Evolutionary conservation across 176 grass and related monocot genomes (phyloP).

Genomic region (Bromus sterilis): DNA sequence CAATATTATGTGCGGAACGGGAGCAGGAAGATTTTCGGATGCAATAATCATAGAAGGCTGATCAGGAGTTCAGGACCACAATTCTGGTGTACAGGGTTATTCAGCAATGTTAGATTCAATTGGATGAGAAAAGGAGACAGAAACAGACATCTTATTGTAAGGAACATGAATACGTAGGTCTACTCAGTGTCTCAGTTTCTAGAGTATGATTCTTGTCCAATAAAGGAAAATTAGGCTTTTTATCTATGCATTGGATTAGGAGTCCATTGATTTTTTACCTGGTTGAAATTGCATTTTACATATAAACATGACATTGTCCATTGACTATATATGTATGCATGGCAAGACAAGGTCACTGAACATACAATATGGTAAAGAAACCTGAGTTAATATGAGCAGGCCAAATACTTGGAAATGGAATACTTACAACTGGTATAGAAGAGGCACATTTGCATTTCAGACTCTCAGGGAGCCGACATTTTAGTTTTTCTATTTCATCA

Average conservation of each 20-base stretch:
- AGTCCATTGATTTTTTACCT: no score
- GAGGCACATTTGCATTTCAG: no score
- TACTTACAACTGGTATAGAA: slow-evolving; percentile 21
- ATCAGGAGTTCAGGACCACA: not conserved
- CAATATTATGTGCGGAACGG: not conserved
- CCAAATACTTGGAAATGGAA: not conserved
- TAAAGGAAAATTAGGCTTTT: no score
- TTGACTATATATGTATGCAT: not conserved
- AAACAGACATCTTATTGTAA: not conserved
- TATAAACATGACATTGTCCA: not conserved
- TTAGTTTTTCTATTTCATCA: no score
- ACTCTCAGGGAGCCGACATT: not conserved
- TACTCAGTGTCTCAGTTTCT: not conserved
- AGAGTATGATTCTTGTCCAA: not conserved
- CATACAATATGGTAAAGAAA: not conserved
- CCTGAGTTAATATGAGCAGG: not conserved
- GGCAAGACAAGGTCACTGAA: not conserved
- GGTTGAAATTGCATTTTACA: no score
- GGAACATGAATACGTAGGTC: not conserved
- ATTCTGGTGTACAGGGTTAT: not conserved
- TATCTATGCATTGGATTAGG: no score
- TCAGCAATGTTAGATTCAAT: not conserved
- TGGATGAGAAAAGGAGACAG: not conserved
- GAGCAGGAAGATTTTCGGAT: not conserved
- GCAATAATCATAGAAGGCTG: not conserved